Evolutionary conservation across 129 eudicot genomes (phyloP).

Genomic region (Flaveria robusta): DNA sequence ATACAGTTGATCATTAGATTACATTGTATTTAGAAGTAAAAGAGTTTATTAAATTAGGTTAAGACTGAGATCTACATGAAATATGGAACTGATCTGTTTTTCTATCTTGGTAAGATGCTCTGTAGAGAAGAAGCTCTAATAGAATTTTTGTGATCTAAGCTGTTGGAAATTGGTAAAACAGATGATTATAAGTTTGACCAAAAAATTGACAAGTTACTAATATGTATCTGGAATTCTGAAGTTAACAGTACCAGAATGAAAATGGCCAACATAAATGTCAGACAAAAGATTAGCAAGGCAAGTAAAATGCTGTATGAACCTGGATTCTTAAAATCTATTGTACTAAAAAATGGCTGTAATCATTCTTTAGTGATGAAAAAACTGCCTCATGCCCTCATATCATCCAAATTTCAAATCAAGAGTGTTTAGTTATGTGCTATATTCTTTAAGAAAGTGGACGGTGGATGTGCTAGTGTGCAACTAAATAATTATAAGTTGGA

Average conservation of each 20-base stretch:
- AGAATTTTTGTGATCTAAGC: constrained; percentile 19
- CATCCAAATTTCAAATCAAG: not conserved
- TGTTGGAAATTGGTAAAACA: not conserved
- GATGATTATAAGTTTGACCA: not conserved
- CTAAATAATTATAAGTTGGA: not conserved
- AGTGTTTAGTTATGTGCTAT: constrained; percentile 4
- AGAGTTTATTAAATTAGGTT: constrained; percentile 11
- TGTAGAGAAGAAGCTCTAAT: constrained; percentile 3
- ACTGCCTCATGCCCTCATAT: not conserved
- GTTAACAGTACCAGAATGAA: not conserved
- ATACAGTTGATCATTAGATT: not conserved
- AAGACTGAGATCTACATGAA: constrained; percentile 22
- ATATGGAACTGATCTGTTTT: constrained; percentile 20
- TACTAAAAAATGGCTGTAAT: not conserved
- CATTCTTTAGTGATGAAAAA: not conserved
- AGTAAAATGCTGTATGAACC: not conserved
- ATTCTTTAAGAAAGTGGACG: constrained; percentile 9
- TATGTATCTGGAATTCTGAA: not conserved
- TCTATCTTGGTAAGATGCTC: not conserved
- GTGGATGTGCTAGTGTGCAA: not conserved
- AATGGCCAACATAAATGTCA: not conserved
- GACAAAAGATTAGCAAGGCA: not conserved
- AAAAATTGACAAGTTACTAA: not conserved
- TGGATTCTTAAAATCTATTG: not conserved
- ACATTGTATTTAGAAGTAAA: constrained; percentile 2